These are phyloP conservation scores for Seiridium cupressi DNA, from an alignment of 2,329 filamentous ascomycete species.

Conservation along the genomic window DNA sequence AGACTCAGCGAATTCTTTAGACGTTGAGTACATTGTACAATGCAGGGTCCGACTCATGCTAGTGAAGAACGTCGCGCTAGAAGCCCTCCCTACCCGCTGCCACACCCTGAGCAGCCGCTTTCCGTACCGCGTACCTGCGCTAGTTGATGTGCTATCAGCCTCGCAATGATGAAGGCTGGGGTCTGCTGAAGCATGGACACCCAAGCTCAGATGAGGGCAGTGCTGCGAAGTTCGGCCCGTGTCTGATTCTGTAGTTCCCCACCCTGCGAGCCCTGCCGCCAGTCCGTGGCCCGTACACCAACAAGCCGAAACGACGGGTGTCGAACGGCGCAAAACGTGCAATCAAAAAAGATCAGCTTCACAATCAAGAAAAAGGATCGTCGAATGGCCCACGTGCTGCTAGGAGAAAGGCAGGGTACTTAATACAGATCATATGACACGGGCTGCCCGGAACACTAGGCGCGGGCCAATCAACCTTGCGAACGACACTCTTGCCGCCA, in stretches of 20 bases:
- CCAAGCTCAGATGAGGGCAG: background rate
- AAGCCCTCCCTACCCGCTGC: background rate
- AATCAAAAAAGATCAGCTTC: background rate
- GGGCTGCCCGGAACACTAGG: background rate
- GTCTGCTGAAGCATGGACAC: background rate
- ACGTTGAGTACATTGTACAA: too few species aligned
- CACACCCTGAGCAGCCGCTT: background rate
- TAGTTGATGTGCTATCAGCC: conserved; percentile 1
- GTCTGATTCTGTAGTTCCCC: background rate
- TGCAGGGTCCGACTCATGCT: background rate
- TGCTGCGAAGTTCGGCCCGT: background rate
- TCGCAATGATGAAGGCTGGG: conserved; percentile 2
- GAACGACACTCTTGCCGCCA: too few species aligned
- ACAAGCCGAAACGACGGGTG: background rate
- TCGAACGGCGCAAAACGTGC: background rate
- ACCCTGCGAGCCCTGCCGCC: background rate
- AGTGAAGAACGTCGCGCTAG: background rate
- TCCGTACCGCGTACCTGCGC: background rate
- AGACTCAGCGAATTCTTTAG: too few species aligned
- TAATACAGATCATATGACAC: background rate
- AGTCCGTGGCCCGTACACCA: background rate
- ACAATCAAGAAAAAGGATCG: background rate
- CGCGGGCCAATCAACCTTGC: background rate
- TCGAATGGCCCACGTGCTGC: background rate
- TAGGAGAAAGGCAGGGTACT: background rate